A percentile compares a stretch with the other conserved stretches of the same genome.
Evolutionary conservation across 345 rosid genomes (phyloP).

Genomic region (Eucalyptus curtisii): DNA sequence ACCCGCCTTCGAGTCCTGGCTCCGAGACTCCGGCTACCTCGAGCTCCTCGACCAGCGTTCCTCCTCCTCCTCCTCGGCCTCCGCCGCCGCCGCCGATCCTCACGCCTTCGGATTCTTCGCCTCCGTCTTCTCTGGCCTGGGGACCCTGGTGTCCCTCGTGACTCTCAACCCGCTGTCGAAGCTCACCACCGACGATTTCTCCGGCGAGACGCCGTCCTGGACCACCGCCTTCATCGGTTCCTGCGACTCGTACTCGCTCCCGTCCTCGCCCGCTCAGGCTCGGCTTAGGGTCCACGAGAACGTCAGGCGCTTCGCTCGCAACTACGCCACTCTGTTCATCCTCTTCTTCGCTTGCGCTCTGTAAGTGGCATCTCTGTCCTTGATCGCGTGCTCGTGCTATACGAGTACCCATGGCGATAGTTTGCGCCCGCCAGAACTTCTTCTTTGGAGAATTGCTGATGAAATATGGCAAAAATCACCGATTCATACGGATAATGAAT

Average conservation of each 20-base stretch:
- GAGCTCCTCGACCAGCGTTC: slow-evolving; percentile 62
- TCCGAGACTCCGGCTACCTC: slow-evolving; percentile 93
- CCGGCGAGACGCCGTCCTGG: slow-evolving; percentile 71
- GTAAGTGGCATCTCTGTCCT: slow-evolving; percentile 16
- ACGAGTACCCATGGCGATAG: background rate
- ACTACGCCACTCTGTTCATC: slow-evolving; percentile 63
- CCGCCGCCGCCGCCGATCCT: slow-evolving; percentile 5
- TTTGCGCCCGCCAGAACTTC: background rate
- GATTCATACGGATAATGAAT: background rate
- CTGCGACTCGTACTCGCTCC: slow-evolving; percentile 59
- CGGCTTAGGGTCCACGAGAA: slow-evolving; percentile 83
- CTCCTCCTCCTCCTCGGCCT: slow-evolving; percentile 5
- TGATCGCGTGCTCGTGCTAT: background rate
- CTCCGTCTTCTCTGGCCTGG: slow-evolving; percentile 23
- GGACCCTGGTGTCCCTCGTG: slow-evolving; percentile 47
- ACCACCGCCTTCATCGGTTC: slow-evolving; percentile 60
- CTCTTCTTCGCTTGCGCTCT: slow-evolving; percentile 81
- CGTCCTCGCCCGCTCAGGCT: slow-evolving; percentile 59
- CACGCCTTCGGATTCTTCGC: slow-evolving; percentile 26
- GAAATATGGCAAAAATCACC: background rate
- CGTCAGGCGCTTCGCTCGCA: slow-evolving; percentile 77
- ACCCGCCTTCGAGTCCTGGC: slow-evolving; percentile 81
- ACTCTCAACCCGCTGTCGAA: slow-evolving; percentile 78
- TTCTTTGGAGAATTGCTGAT: background rate
- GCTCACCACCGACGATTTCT: slow-evolving; percentile 71